Base-by-base conservation (phyloP, 2,329 filamentous ascomycete species). In the Xylariaceae sp. region DNA sequence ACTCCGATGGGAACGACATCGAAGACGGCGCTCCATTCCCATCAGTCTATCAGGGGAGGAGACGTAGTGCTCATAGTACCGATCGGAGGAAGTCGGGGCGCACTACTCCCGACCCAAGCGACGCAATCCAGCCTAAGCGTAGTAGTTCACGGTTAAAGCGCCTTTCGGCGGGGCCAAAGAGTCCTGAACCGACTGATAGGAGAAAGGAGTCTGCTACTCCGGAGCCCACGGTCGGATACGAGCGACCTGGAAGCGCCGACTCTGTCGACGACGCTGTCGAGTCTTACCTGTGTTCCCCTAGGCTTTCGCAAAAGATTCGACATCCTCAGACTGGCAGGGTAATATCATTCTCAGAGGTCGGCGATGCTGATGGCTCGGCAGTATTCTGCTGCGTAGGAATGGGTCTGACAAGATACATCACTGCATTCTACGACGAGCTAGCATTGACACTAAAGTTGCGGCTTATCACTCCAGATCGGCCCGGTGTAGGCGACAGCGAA, bases 361-460 rank as follows among this genome's bases (percentile, higher is more conserved):
- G 95, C 14, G 93, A 98, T 71, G 87, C 93, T 0, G 86, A 93
- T 43, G 95, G 95, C 1, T 93, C 89, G 63, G 93, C 92, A 2
- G 91, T 99, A 1, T 93, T 99, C 65, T 96, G 95, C 71, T 99
- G 95, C 68, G 92, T 99, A 2, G 95, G 95, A 19, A 99, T 99
- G 95, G 95, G 95, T 0, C 75, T 99, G 67, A 99, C 95, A 10
- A 85, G 95, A 73, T 99, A 95, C 71, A 90, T 99, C 57, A 97
- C 91, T 58, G 92, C 93, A 0, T 99, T 99, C 71, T 99, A 98
- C 70, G 95, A 99, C 71, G 95, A 99, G 72, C 79, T 99, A 50
- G 95, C 95, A 2, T 77, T 90, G 67, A 96, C 93, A 0, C 77
- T 99, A 56, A 95, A 91, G 71, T 76, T 99, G 54, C 86, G 95